Percentiles rank a stretch among this genome's conserved stretches.
These are phyloP conservation scores for Fusarium sp. DNA, from an alignment of 2,329 filamentous ascomycete genomes.

Conservation along the genomic window DNA sequence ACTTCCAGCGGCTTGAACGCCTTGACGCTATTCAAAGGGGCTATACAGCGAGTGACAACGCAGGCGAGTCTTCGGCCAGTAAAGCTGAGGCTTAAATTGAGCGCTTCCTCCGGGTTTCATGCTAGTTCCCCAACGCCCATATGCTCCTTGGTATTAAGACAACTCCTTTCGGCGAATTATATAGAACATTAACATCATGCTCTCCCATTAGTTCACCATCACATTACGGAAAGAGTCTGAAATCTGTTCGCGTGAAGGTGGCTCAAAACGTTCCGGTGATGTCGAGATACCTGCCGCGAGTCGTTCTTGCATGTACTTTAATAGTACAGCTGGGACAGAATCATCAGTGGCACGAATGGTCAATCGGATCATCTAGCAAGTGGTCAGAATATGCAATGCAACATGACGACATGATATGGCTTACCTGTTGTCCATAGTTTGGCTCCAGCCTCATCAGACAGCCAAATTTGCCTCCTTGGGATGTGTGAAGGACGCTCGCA, in stretches of 20 bases:
- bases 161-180: conserved; percentile 46
- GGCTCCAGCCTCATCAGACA: conserved; percentile 94
- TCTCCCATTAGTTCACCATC: conserved; percentile 59
- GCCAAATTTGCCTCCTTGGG: conserved; percentile 88
- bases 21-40: conserved; percentile 24
- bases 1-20: conserved; percentile 27
- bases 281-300: conserved; percentile 69
- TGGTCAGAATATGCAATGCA: conserved; percentile 26
- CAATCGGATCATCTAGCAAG: conserved; percentile 86
- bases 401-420: conserved; percentile 49
- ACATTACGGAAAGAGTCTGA: conserved; percentile 68
- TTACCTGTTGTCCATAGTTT: conserved; percentile 90
- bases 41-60: conserved; percentile 22
- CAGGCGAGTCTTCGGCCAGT: conserved; percentile 35
- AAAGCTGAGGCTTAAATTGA: conserved; percentile 40
- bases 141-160: conserved; percentile 49
- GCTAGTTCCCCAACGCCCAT: conserved; percentile 51
- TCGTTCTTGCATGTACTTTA: conserved; percentile 89
- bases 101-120: conserved; percentile 44
- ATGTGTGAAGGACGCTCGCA: conserved; percentile 85
- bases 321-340: conserved; percentile 80
- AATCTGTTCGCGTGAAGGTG: conserved; percentile 63
- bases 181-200: conserved; percentile 36
- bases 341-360: conserved; percentile 96
- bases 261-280: conserved; percentile 54